These are phyloP conservation scores for Brachypodium distachyon DNA, from an alignment of 202 grass and related monocot genomes.

Conservation along the genomic window DNA sequence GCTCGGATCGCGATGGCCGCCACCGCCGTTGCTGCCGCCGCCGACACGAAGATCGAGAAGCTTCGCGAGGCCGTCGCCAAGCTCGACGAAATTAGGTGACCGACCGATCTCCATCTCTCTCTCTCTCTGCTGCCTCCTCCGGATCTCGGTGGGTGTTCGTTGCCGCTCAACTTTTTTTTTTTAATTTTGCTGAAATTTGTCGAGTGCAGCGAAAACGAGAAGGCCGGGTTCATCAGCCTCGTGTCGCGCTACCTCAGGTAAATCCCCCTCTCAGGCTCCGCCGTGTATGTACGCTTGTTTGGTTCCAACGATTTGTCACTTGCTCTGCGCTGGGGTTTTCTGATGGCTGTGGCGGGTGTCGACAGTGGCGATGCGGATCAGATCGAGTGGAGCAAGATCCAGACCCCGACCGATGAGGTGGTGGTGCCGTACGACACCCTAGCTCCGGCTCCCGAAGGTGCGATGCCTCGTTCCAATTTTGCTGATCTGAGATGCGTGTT, in stretches of 20 bases:
- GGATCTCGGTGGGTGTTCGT: not conserved
- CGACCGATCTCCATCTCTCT: no score
- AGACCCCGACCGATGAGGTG: constrained; percentile 91
- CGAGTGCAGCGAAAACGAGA: constrained; percentile 74
- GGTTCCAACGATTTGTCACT: not conserved
- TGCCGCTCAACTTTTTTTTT: not conserved
- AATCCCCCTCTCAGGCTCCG: not conserved
- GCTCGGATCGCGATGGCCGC: constrained; percentile 13
- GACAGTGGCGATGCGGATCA: constrained; percentile 77
- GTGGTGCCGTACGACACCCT: constrained; percentile 81
- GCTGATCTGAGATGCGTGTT: not conserved
- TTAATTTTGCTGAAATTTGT: not conserved
- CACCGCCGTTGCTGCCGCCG: constrained; percentile 17
- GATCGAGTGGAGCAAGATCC: constrained; percentile 99
- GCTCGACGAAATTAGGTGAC: constrained; percentile 74
- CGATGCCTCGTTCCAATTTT: not conserved
- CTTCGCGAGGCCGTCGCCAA: constrained; percentile 42
- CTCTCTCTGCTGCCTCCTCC: not conserved
- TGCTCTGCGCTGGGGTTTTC: not conserved
- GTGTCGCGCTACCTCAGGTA: constrained; percentile 86
- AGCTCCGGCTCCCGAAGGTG: constrained; percentile 59
- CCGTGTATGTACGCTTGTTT: not conserved
- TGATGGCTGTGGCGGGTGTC: not conserved
- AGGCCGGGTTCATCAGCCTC: constrained; percentile 77
- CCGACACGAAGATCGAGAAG: constrained; percentile 54